phyloP scores from a whole-genome alignment of 2,329 filamentous ascomycete species.

The Leptographium procerum region DNA sequence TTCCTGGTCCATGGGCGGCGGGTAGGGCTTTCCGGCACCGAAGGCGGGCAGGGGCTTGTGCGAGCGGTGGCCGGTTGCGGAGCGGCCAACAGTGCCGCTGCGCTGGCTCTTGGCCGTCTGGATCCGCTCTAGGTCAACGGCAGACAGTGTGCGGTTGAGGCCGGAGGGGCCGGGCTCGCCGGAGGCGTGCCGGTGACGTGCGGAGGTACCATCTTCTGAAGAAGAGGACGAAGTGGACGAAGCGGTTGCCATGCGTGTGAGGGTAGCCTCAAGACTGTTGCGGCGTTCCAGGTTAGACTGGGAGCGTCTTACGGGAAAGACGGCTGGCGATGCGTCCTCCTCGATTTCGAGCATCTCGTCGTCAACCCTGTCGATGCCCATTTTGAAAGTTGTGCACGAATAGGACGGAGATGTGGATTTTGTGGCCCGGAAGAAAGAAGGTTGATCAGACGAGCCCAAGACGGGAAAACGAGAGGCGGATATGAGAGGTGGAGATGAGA shows the following conservation, averaged over 20 bases:
- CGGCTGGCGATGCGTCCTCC: constrained; percentile 31
- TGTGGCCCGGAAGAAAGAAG: neutral
- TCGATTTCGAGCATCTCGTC: constrained; percentile 42
- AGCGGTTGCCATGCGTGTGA: constrained; percentile 47
- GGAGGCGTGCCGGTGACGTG: constrained; percentile 20
- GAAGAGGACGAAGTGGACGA: constrained; percentile 37
- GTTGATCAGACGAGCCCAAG: neutral
- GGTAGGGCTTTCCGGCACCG: constrained; percentile 64
- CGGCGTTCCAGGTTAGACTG: constrained; percentile 22
- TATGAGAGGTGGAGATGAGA: too few species aligned
- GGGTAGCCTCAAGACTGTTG: constrained; percentile 30
- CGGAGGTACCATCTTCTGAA: constrained; percentile 28
- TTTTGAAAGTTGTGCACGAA: constrained; percentile 11
- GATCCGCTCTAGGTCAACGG: constrained; percentile 59
- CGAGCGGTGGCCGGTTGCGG: constrained; percentile 29
- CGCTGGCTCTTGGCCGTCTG: constrained; percentile 62
- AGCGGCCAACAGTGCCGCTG: constrained; percentile 56
- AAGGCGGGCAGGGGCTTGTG: constrained; percentile 54
- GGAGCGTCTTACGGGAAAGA: constrained; percentile 19
- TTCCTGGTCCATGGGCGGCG: constrained; percentile 56
- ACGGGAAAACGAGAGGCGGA: too few species aligned
- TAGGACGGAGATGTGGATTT: neutral
- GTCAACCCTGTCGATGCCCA: constrained; percentile 42
- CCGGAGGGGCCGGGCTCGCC: constrained; percentile 23
- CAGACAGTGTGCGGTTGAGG: constrained; percentile 53